Percentiles rank a stretch among this genome's conserved stretches.
These are phyloP conservation scores for Hymenoscyphus albidus DNA, from an alignment of 2,329 filamentous ascomycete species.

Conservation along the genomic window DNA sequence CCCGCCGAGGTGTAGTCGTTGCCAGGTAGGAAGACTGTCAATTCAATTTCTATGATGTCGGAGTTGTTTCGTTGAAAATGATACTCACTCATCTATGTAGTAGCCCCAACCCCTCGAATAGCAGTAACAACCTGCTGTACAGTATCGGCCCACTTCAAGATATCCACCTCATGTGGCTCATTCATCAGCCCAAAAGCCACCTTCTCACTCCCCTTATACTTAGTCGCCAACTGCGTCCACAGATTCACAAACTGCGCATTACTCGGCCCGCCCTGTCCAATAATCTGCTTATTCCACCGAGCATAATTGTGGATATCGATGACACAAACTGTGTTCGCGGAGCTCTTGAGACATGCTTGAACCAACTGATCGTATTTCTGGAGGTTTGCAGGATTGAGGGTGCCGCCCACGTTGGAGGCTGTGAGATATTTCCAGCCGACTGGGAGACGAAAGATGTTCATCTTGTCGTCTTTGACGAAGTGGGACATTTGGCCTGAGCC, in stretches of 20 bases:
- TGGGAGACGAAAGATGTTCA: conserved; percentile 56
- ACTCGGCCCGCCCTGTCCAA: conserved; percentile 62
- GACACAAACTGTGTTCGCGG: conserved; percentile 49
- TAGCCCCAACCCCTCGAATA: conserved; percentile 62
- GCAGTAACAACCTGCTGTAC: conserved; percentile 61
- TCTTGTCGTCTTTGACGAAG: conserved; percentile 43
- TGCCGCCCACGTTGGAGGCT: conserved; percentile 47
- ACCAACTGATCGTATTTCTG: conserved; percentile 53
- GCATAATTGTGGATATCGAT: conserved; percentile 57
- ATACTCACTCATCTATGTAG: conserved; percentile 46
- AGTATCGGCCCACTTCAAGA: conserved; percentile 55
- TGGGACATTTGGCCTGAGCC: conserved; percentile 30
- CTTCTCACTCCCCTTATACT: conserved; percentile 52
- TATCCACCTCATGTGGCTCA: conserved; percentile 49
- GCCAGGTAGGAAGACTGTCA: conserved; percentile 54
- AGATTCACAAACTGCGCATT: conserved; percentile 54
- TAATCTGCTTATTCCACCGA: conserved; percentile 57
- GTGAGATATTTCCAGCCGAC: conserved; percentile 59
- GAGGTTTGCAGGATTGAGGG: conserved; percentile 46
- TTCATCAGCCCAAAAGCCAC: conserved; percentile 67
- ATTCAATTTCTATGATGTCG: too few species aligned
- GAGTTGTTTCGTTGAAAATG: too few species aligned
- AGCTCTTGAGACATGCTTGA: conserved; percentile 52
- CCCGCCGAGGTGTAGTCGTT: conserved; percentile 54
- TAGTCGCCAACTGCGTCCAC: conserved; percentile 54